A percentile compares a stretch with the other conserved stretches of the same genome.
Conservation (phyloP, 768 basidiomycete species). For the Boletus vermiculosoides region DNA sequence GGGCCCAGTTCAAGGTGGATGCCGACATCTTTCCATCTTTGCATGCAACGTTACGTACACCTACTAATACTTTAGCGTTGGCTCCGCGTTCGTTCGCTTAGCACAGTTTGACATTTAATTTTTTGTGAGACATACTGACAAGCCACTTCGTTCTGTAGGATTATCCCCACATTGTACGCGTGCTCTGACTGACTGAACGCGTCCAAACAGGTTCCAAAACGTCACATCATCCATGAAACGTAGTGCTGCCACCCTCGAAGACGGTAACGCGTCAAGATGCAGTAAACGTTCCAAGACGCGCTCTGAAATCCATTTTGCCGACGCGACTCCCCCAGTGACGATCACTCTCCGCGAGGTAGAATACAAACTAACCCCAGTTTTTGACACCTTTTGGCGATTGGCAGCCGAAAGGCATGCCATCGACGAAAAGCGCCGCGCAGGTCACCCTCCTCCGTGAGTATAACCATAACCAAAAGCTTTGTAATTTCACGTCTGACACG, state of each 20-base stretch:
- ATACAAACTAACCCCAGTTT: slow-evolving; percentile 49
- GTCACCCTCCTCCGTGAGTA: slow-evolving; percentile 52
- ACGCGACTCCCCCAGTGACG: slow-evolving; percentile 22
- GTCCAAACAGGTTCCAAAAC: not conserved
- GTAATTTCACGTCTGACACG: slow-evolving; percentile 15
- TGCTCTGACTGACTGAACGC: not conserved
- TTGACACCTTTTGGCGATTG: slow-evolving; percentile 61
- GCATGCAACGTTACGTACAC: slow-evolving; percentile 6
- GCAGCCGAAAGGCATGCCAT: slow-evolving; percentile 58
- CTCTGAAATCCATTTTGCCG: slow-evolving; percentile 18
- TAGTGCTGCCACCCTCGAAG: slow-evolving; percentile 7
- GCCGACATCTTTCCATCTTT: not conserved
- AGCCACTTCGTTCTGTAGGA: slow-evolving; percentile 1
- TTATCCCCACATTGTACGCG: not conserved
- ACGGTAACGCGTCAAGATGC: slow-evolving; percentile 6
- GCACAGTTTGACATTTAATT: not conserved
- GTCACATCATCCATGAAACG: slow-evolving; percentile 24
- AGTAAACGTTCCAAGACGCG: slow-evolving; percentile 26
- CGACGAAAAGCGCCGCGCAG: slow-evolving; percentile 52
- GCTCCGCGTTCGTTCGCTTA: not conserved
- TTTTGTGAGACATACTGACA: slow-evolving; percentile 2
- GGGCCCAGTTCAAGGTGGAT: not conserved
- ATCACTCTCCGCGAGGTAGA: slow-evolving; percentile 36
- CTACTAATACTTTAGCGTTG: no score
- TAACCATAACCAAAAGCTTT: not conserved